These are phyloP conservation scores for Pythium pyrilobum DNA, from an alignment of 352 stramenopile genomes.

Conservation along the genomic window DNA sequence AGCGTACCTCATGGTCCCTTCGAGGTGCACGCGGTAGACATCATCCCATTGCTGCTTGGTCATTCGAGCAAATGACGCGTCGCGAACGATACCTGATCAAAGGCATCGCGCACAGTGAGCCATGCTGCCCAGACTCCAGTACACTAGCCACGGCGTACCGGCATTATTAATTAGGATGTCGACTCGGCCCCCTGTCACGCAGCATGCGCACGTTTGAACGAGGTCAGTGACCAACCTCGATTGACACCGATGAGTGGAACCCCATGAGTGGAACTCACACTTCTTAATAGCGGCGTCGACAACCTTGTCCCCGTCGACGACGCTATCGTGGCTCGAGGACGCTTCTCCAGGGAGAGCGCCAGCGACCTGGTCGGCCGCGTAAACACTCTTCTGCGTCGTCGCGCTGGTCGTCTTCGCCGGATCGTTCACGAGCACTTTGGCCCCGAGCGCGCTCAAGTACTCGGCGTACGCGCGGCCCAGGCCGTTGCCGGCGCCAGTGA, in stretches of 20 bases:
- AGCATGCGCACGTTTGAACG: not conserved
- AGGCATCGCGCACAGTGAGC: not conserved
- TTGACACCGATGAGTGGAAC: too few species aligned
- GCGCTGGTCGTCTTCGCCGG: conserved; percentile 28
- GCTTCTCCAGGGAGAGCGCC: conserved; percentile 40
- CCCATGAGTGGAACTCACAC: too few species aligned
- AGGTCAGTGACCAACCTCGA: not conserved
- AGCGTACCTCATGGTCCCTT: conserved; percentile 69
- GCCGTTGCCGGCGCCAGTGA: conserved; percentile 83
- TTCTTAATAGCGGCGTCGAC: conserved; percentile 82
- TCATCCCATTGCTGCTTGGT: conserved; percentile 78
- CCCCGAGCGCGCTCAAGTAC: conserved; percentile 58
- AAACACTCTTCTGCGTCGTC: conserved; percentile 24
- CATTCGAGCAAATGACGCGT: conserved; percentile 87
- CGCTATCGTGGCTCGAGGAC: conserved; percentile 71
- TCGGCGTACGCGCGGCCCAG: conserved; percentile 79
- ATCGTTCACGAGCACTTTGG: conserved; percentile 84
- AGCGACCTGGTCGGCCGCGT: conserved; percentile 61
- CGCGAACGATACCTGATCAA: conserved; percentile 73
- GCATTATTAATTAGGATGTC: conserved; percentile 95
- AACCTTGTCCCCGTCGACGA: conserved; percentile 64
- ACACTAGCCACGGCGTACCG: too few species aligned
- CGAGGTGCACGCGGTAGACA: conserved; percentile 79
- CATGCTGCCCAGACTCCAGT: not conserved
- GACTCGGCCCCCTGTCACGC: conserved; percentile 54